Base-by-base conservation (phyloP, 768 basidiomycete genomes). In the Sporobolomyces phaffii region DNA sequence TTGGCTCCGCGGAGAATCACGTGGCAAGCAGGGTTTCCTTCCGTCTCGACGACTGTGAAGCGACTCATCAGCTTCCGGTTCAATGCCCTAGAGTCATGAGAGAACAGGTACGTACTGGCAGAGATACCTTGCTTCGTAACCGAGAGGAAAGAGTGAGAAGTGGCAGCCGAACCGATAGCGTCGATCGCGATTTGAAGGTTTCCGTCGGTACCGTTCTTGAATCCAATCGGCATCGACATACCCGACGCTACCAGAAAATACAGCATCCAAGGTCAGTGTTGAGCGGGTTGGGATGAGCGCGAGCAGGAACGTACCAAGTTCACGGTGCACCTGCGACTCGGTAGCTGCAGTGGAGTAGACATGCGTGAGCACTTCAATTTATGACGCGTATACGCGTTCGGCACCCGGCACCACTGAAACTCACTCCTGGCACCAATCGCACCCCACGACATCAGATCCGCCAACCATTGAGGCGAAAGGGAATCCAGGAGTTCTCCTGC, bases 161-260 rank as follows among this genome's bases (percentile, higher is more conserved):
- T 83, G 65, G 86, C 84, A 22, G 96, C 93, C 20, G 94, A 90
- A 40, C 92, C 85, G 79, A 93, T 97, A 3, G 94, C 94, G 78
- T 99, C 93, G 49, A 98, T 83, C 0, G 96, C 93, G 70, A 97
- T 89, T 53, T 64, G 66, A 33, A 76, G 61, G 33, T 86, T 87
- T 43, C 96, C 96, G 73, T 98, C 96, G 2, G 94, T 98, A 15
- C 90, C 90, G 75, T 99, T 99, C 80, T 99, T 99, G 85, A 99
- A 98, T 11, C 96, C 96, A 33, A 57, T 68, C 14, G 70, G 70
- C 60, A 72, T 63, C 3, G 70, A 72, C 70, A 72, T 72, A 60
- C 70, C 70, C 5, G 74, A 75, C 6, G 74, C 65, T 51, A 53
- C 20, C 13, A 40, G 14, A 15, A 20, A 44, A 47, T 28, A 18